Base-by-base conservation (phyloP, 129 eudicot species). In the Solidago caesia region DNA sequence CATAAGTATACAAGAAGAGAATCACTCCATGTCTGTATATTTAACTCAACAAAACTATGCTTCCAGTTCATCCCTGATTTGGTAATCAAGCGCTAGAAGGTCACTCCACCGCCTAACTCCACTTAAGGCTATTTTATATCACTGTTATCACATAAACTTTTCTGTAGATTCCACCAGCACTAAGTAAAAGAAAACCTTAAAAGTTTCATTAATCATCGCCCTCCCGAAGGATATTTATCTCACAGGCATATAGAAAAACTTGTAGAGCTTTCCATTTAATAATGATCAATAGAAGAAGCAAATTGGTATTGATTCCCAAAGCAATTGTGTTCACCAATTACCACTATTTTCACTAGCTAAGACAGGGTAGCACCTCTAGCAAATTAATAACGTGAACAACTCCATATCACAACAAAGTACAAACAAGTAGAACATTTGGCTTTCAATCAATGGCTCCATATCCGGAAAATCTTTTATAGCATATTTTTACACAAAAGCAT, bases 271-370 rank as follows among this genome's bases (percentile, higher is more conserved):
- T 48, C 14, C 58, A 64, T 51, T 45, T 57, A 71, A 52, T 42
- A 21, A 68, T 57, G 53, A 45, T 76, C 68, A 57, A 26, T 57
- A 44, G 21, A 62, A 43, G 15, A 21, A 41, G 46, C 21, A 67
- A 27, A 16, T 76, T 12, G 41, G 5, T 25, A 43, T 7, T 60
- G 7, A 25, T 25, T 70, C 53, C 64, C 55, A 42, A 78, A 78
- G 72, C n/a, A 2, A 70, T 25, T 77, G 57, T 62, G 49, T 27
- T 77, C 52, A 46, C 41, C 49, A 67, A 68, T 76, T 42, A 68
- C 8, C 27, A 64, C 29, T 52, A 25, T 55, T 57, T 55, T 33
- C 39, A 33, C 39, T 33, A 33, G 39, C 39, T 1, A 33, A 3
- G 39, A 33, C 39, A 33, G 39, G 39, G 39, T 3, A 33, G 39